A percentile compares a stretch with the other conserved stretches of the same genome.
Conservation (phyloP, 257 asterid species). For the Parsonsia alboflavescens region DNA sequence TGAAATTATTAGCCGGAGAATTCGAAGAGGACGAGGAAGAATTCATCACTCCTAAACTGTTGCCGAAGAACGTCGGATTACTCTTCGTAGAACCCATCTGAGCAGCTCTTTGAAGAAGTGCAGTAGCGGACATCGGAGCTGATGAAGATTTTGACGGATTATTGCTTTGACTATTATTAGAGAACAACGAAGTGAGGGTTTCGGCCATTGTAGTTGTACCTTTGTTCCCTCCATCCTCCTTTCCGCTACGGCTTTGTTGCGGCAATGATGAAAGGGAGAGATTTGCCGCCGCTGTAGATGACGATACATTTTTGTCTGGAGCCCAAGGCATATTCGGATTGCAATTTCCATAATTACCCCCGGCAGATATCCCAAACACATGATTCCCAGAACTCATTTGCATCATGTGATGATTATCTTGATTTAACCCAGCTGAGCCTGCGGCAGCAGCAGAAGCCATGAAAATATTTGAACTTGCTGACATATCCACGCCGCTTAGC, state of each 20-base stretch:
- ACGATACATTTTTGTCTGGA: conserved; percentile 8
- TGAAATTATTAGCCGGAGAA: conserved; percentile 11
- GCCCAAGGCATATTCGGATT: conserved; percentile 17
- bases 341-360: conserved; percentile 27
- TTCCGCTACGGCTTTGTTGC: conserved; percentile 20
- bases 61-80: conserved; percentile 41
- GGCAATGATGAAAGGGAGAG: conserved; percentile 38
- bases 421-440: conserved; percentile 27
- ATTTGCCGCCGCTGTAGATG: conserved; percentile 17
- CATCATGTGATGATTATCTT: conserved; percentile 27
- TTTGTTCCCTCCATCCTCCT: conserved; percentile 36
- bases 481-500: conserved; percentile 16
- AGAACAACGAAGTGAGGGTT: conserved; percentile 41
- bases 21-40: conserved; percentile 40
- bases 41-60: conserved; percentile 47
- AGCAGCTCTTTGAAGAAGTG: conserved; percentile 81
- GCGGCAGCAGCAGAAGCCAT: conserved; percentile 25
- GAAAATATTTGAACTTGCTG: conserved; percentile 25
- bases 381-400: conserved; percentile 38
- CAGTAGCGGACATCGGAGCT: conserved; percentile 77
- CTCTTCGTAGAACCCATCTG: conserved; percentile 79
- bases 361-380: conserved; percentile 28
- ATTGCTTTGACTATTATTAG: conserved; percentile 21
- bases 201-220: conserved; percentile 27
- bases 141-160: conserved; percentile 22